A percentile compares a stretch with the other conserved stretches of the same genome.
These are phyloP conservation scores for Plasmodium fragile DNA, from an alignment of 169 alveolate genomes.

Conservation along the genomic window DNA sequence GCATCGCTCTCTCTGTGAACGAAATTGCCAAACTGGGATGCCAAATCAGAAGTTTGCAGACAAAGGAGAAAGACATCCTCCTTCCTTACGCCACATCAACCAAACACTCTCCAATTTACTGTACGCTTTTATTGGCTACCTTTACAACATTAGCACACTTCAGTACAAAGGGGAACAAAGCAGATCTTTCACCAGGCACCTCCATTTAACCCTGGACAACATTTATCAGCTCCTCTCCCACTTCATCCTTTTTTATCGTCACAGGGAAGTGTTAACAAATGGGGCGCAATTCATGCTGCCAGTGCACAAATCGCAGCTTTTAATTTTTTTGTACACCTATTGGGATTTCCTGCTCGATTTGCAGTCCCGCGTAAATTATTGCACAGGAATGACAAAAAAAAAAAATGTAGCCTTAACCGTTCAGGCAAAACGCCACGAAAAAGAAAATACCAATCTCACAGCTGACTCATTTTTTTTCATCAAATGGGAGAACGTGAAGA, in stretches of 20 bases:
- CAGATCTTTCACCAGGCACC: background rate
- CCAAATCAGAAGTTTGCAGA: background rate
- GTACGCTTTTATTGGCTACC: slow-evolving; percentile 37
- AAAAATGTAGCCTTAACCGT: background rate
- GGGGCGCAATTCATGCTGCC: slow-evolving; percentile 10
- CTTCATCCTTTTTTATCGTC: slow-evolving; percentile 32
- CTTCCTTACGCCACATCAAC: slow-evolving; percentile 1
- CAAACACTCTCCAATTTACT: slow-evolving; percentile 48
- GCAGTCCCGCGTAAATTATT: background rate
- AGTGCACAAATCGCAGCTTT: slow-evolving; percentile 61
- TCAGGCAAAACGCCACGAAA: background rate
- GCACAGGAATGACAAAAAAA: background rate
- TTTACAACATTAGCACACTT: slow-evolving; percentile 21
- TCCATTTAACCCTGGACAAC: slow-evolving; percentile 34
- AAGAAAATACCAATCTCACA: background rate
- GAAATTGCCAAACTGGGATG: background rate
- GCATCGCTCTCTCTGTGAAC: background rate
- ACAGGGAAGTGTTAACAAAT: slow-evolving; percentile 5
- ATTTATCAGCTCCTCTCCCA: slow-evolving; percentile 24
- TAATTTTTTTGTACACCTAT: slow-evolving; percentile 56
- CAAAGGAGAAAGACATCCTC: background rate
- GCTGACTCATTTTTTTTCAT: slow-evolving; percentile 10
- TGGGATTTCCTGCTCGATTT: slow-evolving; percentile 25
- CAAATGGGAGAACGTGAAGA: slow-evolving; percentile 30
- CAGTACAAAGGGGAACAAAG: background rate